Evolutionary conservation across 768 basidiomycete species (phyloP).

Genomic region (Naganishia kalamii): DNA sequence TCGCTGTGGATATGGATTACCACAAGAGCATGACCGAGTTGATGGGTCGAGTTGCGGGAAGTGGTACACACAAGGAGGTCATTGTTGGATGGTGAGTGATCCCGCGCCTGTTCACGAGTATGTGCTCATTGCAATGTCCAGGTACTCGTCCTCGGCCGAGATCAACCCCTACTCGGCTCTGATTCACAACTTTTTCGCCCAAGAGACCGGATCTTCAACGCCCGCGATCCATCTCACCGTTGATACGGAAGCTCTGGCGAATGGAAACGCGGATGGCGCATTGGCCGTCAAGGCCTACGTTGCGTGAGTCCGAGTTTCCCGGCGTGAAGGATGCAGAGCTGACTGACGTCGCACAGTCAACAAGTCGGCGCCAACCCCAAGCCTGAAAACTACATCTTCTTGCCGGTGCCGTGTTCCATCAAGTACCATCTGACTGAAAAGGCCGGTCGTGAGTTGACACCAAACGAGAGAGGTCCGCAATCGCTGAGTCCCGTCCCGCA

Average conservation of each 20-base stretch:
- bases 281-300: conserved; percentile 81
- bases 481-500: conserved; percentile 42
- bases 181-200: conserved; percentile 94
- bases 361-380: conserved; percentile 82
- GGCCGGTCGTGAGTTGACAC: conserved; percentile 63
- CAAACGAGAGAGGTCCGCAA: not conserved
- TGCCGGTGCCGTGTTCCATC: conserved; percentile 82
- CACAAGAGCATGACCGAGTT: conserved; percentile 88
- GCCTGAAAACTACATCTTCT: conserved; percentile 90
- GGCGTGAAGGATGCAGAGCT: not conserved
- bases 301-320: conserved; percentile 53
- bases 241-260: conserved; percentile 67
- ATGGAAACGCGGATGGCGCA: conserved; percentile 44
- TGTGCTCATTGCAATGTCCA: conserved; percentile 42
- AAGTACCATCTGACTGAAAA: conserved; percentile 76
- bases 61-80: conserved; percentile 65
- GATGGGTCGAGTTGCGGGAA: conserved; percentile 60
- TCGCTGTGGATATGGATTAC: conserved; percentile 94
- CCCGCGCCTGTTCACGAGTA: not conserved
- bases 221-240: conserved; percentile 86
- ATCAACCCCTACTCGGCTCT: conserved; percentile 92
- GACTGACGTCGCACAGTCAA: conserved; percentile 46
- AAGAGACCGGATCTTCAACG: conserved; percentile 66
- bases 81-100: conserved; percentile 85
- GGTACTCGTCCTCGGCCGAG: conserved; percentile 87